These are phyloP conservation scores for Cladosporium cucumerinum DNA, from an alignment of 2,329 filamentous ascomycete species.

Conservation along the genomic window DNA sequence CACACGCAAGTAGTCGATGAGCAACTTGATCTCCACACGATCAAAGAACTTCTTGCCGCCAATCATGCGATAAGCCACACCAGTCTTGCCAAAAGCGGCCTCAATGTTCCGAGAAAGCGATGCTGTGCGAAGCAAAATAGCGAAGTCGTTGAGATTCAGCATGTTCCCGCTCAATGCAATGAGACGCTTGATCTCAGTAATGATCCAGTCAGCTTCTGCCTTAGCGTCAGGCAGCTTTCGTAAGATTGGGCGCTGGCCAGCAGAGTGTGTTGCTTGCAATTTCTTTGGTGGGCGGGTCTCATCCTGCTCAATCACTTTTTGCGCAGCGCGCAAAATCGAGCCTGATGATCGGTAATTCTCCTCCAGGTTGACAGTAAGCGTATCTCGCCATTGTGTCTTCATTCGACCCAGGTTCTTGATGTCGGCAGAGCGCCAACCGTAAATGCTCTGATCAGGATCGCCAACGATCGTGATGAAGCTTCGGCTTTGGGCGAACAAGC, in stretches of 20 bases:
- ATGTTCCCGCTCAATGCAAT: constrained; percentile 69
- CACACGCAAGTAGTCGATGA: constrained; percentile 84
- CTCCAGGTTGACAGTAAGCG: constrained; percentile 78
- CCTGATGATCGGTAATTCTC: constrained; percentile 94
- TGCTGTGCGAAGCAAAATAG: constrained; percentile 82
- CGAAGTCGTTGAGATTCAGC: constrained; percentile 72
- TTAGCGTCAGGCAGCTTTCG: constrained; percentile 67
- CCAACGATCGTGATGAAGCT: constrained; percentile 89
- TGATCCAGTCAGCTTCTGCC: constrained; percentile 83
- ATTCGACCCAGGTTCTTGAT: constrained; percentile 82
- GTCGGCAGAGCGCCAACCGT: constrained; percentile 91
- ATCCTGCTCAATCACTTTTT: constrained; percentile 90
- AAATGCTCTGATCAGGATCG: constrained; percentile 97
- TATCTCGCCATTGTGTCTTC: constrained; percentile 70
- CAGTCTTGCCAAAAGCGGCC: constrained; percentile 71
- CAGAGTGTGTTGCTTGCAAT: constrained; percentile 73
- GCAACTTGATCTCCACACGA: constrained; percentile 77
- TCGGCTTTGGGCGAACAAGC: constrained; percentile 69
- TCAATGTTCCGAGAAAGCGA: constrained; percentile 83
- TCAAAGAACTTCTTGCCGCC: constrained; percentile 91
- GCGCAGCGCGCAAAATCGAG: constrained; percentile 73
- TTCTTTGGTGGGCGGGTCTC: constrained; percentile 73
- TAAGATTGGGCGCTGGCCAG: constrained; percentile 76
- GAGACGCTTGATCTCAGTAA: constrained; percentile 73
- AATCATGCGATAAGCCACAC: constrained; percentile 88